These are phyloP conservation scores for Globisporangium solare DNA, from an alignment of 352 stramenopile genomes.

Conservation along the genomic window DNA sequence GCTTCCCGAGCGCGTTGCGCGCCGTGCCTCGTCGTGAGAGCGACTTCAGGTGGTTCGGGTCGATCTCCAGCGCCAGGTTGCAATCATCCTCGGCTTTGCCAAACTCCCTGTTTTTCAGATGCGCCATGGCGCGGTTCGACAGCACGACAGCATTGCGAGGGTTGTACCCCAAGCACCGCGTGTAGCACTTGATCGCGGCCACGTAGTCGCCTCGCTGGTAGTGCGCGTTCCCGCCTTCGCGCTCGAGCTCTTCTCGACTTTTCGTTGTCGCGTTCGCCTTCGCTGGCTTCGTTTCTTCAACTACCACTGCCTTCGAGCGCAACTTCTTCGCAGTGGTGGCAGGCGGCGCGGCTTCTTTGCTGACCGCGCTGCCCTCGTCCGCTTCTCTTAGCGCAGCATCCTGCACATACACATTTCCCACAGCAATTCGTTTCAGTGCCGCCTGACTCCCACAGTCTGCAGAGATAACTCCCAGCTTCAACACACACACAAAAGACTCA, in stretches of 20 bases:
- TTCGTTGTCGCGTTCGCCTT: conserved; percentile 9
- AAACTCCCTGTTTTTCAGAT: conserved; percentile 86
- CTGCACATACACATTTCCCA: conserved; percentile 12
- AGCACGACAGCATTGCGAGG: conserved; percentile 67
- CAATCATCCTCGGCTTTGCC: conserved; percentile 89
- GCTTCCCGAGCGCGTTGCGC: conserved; percentile 82
- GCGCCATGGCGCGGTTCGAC: conserved; percentile 90
- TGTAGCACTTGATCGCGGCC: conserved; percentile 88
- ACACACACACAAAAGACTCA: conserved; percentile 16
- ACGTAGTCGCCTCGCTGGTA: conserved; percentile 86
- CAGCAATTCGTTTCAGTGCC: too few species aligned
- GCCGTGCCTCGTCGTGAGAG: conserved; percentile 77
- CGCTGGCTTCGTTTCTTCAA: neutral
- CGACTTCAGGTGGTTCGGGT: conserved; percentile 85
- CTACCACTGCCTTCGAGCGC: neutral
- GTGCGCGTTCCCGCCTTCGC: conserved; percentile 90
- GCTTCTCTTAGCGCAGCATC: conserved; percentile 44
- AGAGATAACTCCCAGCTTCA: too few species aligned
- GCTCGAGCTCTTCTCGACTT: conserved; percentile 66
- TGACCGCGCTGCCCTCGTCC: conserved; percentile 17
- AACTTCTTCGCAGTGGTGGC: neutral
- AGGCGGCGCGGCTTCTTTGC: neutral
- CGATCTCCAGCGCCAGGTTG: conserved; percentile 70
- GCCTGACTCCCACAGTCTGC: too few species aligned
- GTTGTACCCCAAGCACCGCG: conserved; percentile 72